Evolutionary conservation across 495 filamentous ascomycete species (phyloP), one percentile per base, ranked within the genome.

Genomic region (Poronia punctata): DNA sequence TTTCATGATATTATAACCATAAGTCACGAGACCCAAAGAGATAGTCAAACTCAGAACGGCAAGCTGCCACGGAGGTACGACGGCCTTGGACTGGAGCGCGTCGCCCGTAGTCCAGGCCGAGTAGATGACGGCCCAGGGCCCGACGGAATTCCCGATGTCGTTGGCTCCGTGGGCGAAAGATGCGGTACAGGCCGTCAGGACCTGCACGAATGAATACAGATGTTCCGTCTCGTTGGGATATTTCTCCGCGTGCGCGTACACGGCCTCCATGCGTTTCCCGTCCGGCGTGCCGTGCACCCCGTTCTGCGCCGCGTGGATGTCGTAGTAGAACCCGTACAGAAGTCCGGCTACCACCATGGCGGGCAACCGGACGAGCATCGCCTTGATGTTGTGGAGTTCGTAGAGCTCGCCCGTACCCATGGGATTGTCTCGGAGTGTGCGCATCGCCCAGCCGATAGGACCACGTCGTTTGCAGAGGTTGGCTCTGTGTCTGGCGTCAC

Each of bases 1-100:
- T 59, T 76, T 75, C 75, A 83, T 81, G 58, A 83, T 83, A 61
- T 82, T 79, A 61, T 82, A 83, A 10, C 79, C 79, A 47, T 79
- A 83, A 20, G 75, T 79, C 47, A 67, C 60, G 6, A 83, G 61
- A 37, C 79, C 79, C 34, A 75, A 42, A 4, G 70, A 76, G 48
- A 80, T 75, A 42, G 60, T 69, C 11, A 62, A 42, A 28, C 71
- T 62, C 8, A 75, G 50, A 7, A 79, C 72, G 12, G 71, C 75
- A 19, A 78, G 64, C 48, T 76, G 70, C 78, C 79, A 83, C n/a
- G 74, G 51, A 3, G 74, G 75, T 0, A 79, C 75, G 2, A 66
- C 53, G 4, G 72, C 62, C 53, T 75, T 72, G 28, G 71, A 35
- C 7, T 50, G 53, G 10, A 58, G 46, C 0, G 71, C 63, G 17